Evolutionary conservation across 495 filamentous ascomycete species (phyloP).

Genomic region (Antarctomyces pellizariae): DNA sequence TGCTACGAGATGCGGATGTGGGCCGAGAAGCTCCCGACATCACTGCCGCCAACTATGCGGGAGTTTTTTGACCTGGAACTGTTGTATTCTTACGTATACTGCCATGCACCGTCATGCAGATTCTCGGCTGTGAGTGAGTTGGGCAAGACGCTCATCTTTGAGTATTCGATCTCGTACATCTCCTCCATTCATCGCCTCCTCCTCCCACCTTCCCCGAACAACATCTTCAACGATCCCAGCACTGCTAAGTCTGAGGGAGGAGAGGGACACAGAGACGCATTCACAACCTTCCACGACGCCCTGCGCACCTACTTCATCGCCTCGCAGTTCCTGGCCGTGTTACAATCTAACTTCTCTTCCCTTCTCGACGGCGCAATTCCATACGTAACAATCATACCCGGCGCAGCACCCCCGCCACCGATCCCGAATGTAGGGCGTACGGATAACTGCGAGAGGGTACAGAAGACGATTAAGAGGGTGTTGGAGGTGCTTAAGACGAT

Average conservation of each 20-base stretch:
- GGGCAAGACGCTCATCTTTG: slow-evolving; percentile 54
- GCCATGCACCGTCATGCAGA: slow-evolving; percentile 49
- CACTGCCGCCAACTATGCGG: slow-evolving; percentile 31
- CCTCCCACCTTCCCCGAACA: no score
- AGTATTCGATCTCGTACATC: slow-evolving; percentile 54
- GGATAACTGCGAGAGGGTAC: slow-evolving; percentile 21
- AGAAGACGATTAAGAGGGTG: slow-evolving; percentile 21
- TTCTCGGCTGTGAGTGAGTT: slow-evolving; percentile 40
- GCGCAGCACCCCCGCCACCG: slow-evolving; percentile 12
- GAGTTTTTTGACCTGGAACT: slow-evolving; percentile 60
- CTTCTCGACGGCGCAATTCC: slow-evolving; percentile 15
- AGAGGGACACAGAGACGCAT: no score
- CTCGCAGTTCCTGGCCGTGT: slow-evolving; percentile 41
- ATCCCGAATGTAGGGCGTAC: slow-evolving; percentile 9
- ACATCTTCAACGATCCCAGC: slow-evolving; percentile 23
- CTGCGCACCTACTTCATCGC: slow-evolving; percentile 50
- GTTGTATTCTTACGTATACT: slow-evolving; percentile 65
- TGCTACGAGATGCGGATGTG: slow-evolving; percentile 42
- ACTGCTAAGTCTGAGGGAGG: slow-evolving; percentile 18
- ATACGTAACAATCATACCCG: slow-evolving; percentile 14
- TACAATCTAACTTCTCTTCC: slow-evolving; percentile 29
- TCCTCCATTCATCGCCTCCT: slow-evolving; percentile 29
- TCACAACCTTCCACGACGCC: slow-evolving; percentile 53
- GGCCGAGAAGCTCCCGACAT: slow-evolving; percentile 34
- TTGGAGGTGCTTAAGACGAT: slow-evolving; percentile 21